A percentile compares a stretch with the other conserved stretches of the same genome.
Evolutionary conservation across 148 eudicot genomes (phyloP).

Genomic region (Bassia scoparia): DNA sequence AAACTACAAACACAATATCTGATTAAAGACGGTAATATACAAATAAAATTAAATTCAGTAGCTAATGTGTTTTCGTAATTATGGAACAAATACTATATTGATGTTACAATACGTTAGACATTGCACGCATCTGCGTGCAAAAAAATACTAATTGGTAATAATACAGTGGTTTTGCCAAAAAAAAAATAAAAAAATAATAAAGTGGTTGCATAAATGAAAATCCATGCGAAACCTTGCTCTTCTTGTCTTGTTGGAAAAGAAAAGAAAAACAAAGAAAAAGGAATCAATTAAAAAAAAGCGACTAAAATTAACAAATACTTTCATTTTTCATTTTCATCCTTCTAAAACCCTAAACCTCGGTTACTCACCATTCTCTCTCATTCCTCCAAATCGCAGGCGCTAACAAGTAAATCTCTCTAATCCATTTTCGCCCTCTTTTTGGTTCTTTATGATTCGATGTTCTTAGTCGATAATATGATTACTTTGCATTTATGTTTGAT

Average conservation of each 20-base stretch:
- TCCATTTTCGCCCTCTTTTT: not conserved
- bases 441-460: not conserved
- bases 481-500: not conserved
- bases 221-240: not conserved
- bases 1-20: too few species aligned
- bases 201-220: not conserved
- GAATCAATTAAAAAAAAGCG: not conserved
- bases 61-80: too few species aligned
- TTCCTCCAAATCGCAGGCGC: constrained; percentile 17
- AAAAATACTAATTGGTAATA: too few species aligned
- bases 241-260: not conserved
- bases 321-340: not conserved
- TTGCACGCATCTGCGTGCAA: too few species aligned
- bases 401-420: constrained; percentile 6
- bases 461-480: not conserved
- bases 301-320: not conserved
- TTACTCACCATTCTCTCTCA: not conserved
- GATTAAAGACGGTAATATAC: too few species aligned
- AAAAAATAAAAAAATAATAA: too few species aligned
- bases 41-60: too few species aligned
- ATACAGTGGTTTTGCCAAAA: too few species aligned
- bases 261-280: not conserved
- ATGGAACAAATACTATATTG: too few species aligned
- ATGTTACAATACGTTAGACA: too few species aligned
- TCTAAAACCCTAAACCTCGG: constrained; percentile 30